Percentiles rank a stretch among this genome's conserved stretches.
Conservation (phyloP, 116 monocot species). For the Dioscorea cayenensis region DNA sequence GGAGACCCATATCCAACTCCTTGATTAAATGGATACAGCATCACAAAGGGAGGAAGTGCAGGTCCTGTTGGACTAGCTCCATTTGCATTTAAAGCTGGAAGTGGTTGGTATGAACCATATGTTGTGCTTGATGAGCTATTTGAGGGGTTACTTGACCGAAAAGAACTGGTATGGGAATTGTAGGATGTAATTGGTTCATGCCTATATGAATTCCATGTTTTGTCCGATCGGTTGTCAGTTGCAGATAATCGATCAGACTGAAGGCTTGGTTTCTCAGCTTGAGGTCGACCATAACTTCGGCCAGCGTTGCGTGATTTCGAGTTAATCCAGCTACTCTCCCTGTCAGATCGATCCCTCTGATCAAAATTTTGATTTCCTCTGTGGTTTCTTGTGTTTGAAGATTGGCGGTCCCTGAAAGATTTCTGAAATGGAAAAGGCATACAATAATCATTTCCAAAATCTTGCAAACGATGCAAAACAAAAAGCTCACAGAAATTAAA, state of each 20-base stretch:
- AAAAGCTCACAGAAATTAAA: background rate
- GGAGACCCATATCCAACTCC: slow-evolving; percentile 23
- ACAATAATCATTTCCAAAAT: background rate
- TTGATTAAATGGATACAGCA: slow-evolving; percentile 52
- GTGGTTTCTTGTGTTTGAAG: slow-evolving; percentile 32
- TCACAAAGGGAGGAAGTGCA: slow-evolving; percentile 35
- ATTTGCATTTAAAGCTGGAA: slow-evolving; percentile 28
- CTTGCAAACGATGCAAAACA: background rate
- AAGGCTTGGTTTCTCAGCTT: slow-evolving; percentile 26
- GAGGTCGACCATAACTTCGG: slow-evolving; percentile 34
- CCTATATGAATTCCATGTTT: slow-evolving; percentile 24
- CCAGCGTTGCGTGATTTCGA: slow-evolving; percentile 26
- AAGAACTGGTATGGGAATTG: slow-evolving; percentile 16
- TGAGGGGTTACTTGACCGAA: slow-evolving; percentile 13
- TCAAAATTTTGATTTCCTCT: slow-evolving; percentile 40
- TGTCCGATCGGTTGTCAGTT: slow-evolving; percentile 25
- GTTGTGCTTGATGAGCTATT: slow-evolving; percentile 18
- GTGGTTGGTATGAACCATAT: slow-evolving; percentile 32
- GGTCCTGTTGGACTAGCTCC: slow-evolving; percentile 18
- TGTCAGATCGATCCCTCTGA: slow-evolving; percentile 29
- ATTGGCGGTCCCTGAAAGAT: slow-evolving; percentile 42
- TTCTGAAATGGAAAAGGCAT: slow-evolving; percentile 25
- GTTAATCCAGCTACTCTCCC: slow-evolving; percentile 55
- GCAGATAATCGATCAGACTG: slow-evolving; percentile 17
- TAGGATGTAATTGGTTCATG: slow-evolving; percentile 25